A percentile compares a stretch with the other conserved stretches of the same genome.
Conservation (phyloP, 1,284 basidiomycete species). For the Irpex sp. region DNA sequence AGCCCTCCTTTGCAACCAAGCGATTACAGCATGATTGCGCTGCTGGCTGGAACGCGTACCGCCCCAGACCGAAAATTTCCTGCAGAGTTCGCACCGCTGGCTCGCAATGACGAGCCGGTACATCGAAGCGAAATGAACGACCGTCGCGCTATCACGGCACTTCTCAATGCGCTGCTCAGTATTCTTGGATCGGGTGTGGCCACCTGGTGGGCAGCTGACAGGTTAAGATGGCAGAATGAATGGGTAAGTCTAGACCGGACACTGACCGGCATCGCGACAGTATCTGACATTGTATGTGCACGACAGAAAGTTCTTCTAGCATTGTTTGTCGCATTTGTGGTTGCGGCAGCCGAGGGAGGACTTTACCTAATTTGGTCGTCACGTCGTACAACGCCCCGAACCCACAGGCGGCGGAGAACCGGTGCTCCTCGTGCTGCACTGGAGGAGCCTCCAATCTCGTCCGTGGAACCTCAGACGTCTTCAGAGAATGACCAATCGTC, state of each 20-base stretch:
- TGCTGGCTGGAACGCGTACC: conserved; percentile 71
- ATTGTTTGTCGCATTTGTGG: conserved; percentile 52
- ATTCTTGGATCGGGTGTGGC: conserved; percentile 62
- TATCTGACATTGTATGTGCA: neutral
- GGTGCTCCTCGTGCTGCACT: neutral
- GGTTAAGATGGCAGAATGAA: conserved; percentile 61
- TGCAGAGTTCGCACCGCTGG: conserved; percentile 33
- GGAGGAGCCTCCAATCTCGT: neutral
- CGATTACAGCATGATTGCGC: conserved; percentile 64
- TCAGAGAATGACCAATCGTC: neutral
- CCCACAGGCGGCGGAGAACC: neutral
- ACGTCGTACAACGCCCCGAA: conserved; percentile 28
- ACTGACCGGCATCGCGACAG: neutral
- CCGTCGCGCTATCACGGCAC: conserved; percentile 58
- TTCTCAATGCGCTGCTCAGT: conserved; percentile 70
- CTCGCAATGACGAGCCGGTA: conserved; percentile 38
- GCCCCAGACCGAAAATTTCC: conserved; percentile 71
- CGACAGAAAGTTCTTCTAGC: conserved; percentile 59
- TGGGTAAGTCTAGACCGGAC: conserved; percentile 47
- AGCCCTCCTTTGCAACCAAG: conserved; percentile 44
- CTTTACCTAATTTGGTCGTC: conserved; percentile 73
- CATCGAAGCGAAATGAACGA: conserved; percentile 43
- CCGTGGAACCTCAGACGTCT: neutral
- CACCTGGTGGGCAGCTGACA: conserved; percentile 67
- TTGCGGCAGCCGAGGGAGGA: conserved; percentile 62